A percentile compares a stretch with the other conserved stretches of the same genome.
These are phyloP conservation scores for Monosporascus sp. DNA, from an alignment of 2,329 filamentous ascomycete species.

Conservation along the genomic window DNA sequence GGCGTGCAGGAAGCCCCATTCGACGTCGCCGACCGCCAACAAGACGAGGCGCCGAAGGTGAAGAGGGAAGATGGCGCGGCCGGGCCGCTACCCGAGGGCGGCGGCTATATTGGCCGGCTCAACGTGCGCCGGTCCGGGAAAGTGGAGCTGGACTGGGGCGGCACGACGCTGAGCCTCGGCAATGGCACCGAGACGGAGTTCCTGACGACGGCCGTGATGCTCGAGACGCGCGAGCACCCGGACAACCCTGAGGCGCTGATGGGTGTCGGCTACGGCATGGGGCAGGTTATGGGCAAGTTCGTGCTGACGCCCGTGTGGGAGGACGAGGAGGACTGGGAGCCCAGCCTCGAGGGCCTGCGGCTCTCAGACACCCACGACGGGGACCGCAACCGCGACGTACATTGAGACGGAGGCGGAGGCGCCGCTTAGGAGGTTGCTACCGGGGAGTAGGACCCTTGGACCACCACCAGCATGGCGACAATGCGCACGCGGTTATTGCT, in stretches of 20 bases:
- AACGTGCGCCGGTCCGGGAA: conserved; percentile 57
- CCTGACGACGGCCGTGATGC: conserved; percentile 53
- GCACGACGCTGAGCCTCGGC: conserved; percentile 49
- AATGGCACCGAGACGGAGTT: conserved; percentile 47
- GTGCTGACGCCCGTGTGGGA: conserved; percentile 54
- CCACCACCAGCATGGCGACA: neutral
- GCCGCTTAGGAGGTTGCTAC: no score
- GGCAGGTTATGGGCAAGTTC: conserved; percentile 58
- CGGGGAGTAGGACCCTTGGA: neutral
- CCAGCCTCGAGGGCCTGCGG: conserved; percentile 29
- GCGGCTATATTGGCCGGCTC: conserved; percentile 56
- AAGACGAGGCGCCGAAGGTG: conserved; percentile 10
- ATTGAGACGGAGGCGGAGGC: no score
- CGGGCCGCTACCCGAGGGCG: conserved; percentile 37
- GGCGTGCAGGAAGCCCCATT: conserved; percentile 12
- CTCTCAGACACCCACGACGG: conserved; percentile 5
- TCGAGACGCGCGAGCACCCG: conserved; percentile 47
- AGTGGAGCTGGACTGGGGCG: conserved; percentile 59
- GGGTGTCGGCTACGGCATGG: conserved; percentile 56
- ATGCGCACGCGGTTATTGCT: neutral
- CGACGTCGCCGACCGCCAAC: conserved; percentile 18
- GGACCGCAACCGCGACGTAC: neutral
- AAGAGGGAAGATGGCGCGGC: conserved; percentile 22
- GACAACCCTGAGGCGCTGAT: conserved; percentile 39
- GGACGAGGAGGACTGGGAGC: conserved; percentile 53